A percentile compares a stretch with the other conserved stretches of the same genome.
Conservation (phyloP, 1,139 yeast species). For the Arxiozyma telluris region DNA sequence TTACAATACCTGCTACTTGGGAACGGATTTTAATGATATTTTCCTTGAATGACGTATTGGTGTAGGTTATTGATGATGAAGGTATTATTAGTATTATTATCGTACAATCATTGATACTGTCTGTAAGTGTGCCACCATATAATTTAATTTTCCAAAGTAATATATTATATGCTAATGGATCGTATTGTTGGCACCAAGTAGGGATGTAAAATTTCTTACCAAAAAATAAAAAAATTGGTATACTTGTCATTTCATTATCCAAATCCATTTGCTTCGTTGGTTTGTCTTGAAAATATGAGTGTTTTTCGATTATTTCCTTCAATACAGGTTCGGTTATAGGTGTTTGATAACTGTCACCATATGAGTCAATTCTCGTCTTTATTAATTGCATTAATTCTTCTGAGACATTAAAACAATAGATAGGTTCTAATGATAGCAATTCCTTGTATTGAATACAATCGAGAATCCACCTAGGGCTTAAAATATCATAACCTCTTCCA, state of each 20-base stretch:
- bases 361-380: slow-evolving; percentile 36
- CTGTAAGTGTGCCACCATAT: slow-evolving; percentile 25
- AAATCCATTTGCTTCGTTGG: background rate
- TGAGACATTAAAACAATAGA: slow-evolving; percentile 40
- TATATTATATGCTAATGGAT: slow-evolving; percentile 22
- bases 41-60: background rate
- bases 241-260: background rate
- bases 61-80: background rate
- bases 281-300: background rate
- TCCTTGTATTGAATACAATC: slow-evolving; percentile 45
- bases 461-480: slow-evolving; percentile 63
- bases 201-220: background rate
- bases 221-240: background rate
- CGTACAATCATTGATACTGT: slow-evolving; percentile 15
- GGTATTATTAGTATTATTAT: slow-evolving; percentile 18
- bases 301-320: background rate
- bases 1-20: slow-evolving; percentile 24
- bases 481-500: slow-evolving; percentile 46
- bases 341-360: slow-evolving; percentile 46
- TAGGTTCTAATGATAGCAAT: slow-evolving; percentile 52
- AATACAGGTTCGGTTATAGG: slow-evolving; percentile 14
- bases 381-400: slow-evolving; percentile 20
- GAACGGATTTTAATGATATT: slow-evolving; percentile 12
- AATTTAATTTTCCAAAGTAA: slow-evolving; percentile 10
- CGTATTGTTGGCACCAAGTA: slow-evolving; percentile 11